A percentile compares a stretch with the other conserved stretches of the same genome.
phyloP scores from a whole-genome alignment of 2,329 filamentous ascomycete genomes.

The Pseudogymnoascus sp. region DNA sequence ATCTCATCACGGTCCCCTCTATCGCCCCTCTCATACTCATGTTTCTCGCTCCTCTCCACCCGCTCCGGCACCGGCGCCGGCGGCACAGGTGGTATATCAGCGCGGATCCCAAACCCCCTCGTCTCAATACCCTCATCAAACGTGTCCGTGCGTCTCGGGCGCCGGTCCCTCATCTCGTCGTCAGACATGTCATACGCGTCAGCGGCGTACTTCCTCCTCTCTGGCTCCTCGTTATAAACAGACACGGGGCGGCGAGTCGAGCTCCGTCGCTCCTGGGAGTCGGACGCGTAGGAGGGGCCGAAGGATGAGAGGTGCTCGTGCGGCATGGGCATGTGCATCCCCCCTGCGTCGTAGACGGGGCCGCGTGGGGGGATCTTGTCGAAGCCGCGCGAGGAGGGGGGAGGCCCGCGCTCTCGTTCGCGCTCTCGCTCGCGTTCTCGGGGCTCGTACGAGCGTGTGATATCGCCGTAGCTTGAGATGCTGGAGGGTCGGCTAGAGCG shows the following conservation, averaged over 20 bases:
- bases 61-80: conserved; percentile 8
- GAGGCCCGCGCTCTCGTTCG: conserved; percentile 38
- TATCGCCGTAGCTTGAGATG: conserved; percentile 22
- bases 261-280: conserved; percentile 31
- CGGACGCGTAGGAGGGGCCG: conserved; percentile 21
- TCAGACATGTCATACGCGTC: conserved; percentile 26
- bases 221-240: conserved; percentile 22
- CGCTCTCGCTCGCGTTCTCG: conserved; percentile 23
- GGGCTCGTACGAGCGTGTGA: conserved; percentile 31
- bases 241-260: conserved; percentile 25
- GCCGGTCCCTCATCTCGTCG: conserved; percentile 19
- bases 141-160: conserved; percentile 21
- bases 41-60: conserved; percentile 2
- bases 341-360: not conserved
- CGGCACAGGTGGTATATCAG: conserved; percentile 12
- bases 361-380: conserved; percentile 52
- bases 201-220: conserved; percentile 15
- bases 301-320: not conserved
- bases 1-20: conserved; percentile 8
- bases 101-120: conserved; percentile 20
- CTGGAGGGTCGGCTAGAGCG: conserved; percentile 28
- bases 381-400: conserved; percentile 61
- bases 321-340: not conserved
- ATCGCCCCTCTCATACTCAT: conserved; percentile 3
- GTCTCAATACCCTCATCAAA: conserved; percentile 24